Conservation (phyloP, 129 eudicot species). For the Lactuca sativa region DNA sequence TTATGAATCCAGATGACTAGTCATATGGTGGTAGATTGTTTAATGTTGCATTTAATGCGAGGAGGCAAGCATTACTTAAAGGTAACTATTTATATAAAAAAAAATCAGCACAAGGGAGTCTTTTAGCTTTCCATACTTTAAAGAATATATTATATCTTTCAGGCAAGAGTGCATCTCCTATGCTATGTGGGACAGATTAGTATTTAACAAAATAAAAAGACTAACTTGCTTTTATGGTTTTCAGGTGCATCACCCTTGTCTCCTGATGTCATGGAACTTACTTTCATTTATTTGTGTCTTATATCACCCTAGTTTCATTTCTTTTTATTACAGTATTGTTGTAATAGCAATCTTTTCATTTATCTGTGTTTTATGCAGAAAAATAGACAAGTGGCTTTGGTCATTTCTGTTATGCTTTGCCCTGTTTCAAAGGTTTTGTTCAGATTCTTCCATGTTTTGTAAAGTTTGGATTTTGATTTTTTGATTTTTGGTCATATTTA, state of each 20-base stretch:
- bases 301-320: too few relatives aligned
- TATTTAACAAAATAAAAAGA: constrained; percentile 71
- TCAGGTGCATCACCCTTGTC: constrained; percentile 85
- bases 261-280: constrained; percentile 77
- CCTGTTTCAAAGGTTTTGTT: too few relatives aligned
- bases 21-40: constrained; percentile 68
- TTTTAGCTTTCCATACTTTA: neutral
- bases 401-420: too few relatives aligned
- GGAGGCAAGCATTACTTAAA: constrained; percentile 61
- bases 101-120: neutral
- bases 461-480: too few relatives aligned
- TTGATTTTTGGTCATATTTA: too few relatives aligned
- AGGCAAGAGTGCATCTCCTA: constrained; percentile 29
- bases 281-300: too few relatives aligned
- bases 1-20: constrained; percentile 54
- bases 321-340: too few relatives aligned
- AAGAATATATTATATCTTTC: constrained; percentile 17
- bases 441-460: too few relatives aligned
- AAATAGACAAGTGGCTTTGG: too few relatives aligned
- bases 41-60: constrained; percentile 70
- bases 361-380: too few relatives aligned
- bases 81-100: constrained; percentile 35
- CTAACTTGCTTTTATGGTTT: constrained; percentile 67
- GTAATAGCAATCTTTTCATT: too few relatives aligned
- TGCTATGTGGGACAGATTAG: constrained; percentile 82